Evolutionary conservation across 495 filamentous ascomycete genomes (phyloP).

Genomic region (Penicillium lividum): DNA sequence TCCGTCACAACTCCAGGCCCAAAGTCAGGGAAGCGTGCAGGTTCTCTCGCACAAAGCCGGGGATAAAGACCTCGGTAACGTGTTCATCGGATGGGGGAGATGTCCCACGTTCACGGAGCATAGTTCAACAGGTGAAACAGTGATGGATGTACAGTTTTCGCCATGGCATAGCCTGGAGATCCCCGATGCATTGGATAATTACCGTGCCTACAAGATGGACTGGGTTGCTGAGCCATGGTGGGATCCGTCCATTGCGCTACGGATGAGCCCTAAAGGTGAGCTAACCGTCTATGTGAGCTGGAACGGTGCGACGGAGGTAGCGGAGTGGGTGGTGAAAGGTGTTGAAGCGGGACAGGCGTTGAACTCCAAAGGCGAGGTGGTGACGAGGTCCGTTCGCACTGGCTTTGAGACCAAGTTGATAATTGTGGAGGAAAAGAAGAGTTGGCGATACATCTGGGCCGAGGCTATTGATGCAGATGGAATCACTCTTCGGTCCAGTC

Average conservation of each 20-base stretch:
- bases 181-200: constrained; percentile 26
- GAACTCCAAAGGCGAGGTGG: neutral
- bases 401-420: constrained; percentile 26
- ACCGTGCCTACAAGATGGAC: constrained; percentile 26
- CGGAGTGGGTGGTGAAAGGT: constrained; percentile 17
- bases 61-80: constrained; percentile 14
- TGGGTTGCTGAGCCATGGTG: constrained; percentile 24
- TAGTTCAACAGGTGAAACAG: constrained; percentile 14
- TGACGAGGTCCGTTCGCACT: constrained; percentile 11
- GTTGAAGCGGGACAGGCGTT: neutral
- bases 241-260: constrained; percentile 20
- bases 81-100: constrained; percentile 31
- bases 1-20: constrained; percentile 19
- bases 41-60: constrained; percentile 6
- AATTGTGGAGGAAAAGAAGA: constrained; percentile 9
- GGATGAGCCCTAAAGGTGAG: constrained; percentile 6
- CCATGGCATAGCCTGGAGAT: constrained; percentile 24
- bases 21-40: constrained; percentile 26
- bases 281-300: constrained; percentile 24
- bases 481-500: constrained; percentile 13
- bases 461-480: constrained; percentile 17
- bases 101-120: constrained; percentile 26
- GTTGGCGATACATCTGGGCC: constrained; percentile 21
- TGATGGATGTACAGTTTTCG: constrained; percentile 26
- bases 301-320: constrained; percentile 55